phyloP scores from a whole-genome alignment of 306 rosid genomes.

The Myrica gale region DNA sequence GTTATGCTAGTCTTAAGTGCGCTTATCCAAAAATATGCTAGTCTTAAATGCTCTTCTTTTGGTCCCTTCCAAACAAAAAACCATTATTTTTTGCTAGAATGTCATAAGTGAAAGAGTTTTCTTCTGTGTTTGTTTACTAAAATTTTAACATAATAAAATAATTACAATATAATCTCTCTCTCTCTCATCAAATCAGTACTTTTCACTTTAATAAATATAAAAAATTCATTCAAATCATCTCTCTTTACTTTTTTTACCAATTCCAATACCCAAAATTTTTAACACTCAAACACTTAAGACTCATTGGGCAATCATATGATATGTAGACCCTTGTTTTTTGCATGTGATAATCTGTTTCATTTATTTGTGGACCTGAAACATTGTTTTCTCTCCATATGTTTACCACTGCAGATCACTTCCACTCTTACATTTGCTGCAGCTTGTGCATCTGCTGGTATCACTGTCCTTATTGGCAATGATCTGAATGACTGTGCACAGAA shows the following conservation, averaged over 20 bases:
- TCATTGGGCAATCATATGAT: neutral
- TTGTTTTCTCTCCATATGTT: neutral
- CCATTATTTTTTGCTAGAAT: neutral
- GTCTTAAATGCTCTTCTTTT: neutral
- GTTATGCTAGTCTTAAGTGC: neutral
- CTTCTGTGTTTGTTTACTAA: too few species aligned
- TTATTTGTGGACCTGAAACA: constrained; percentile 13
- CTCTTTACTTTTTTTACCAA: too few species aligned
- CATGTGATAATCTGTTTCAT: neutral
- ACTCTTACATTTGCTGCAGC: constrained; percentile 60
- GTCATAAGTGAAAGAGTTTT: neutral
- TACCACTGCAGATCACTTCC: constrained; percentile 52
- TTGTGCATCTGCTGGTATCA: constrained; percentile 60
- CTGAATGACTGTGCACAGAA: constrained; percentile 44
- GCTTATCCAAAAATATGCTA: too few species aligned
- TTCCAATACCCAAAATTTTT: too few species aligned
- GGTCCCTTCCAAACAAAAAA: neutral
- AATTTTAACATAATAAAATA: too few species aligned
- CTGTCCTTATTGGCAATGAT: constrained; percentile 60
- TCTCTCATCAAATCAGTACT: too few species aligned
- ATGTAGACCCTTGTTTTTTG: neutral
- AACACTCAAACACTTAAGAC: too few species aligned
- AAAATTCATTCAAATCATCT: too few species aligned
- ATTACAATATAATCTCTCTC: too few species aligned
- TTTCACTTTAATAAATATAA: too few species aligned